Conservation (phyloP, 2,329 filamentous ascomycete species). For the Thielaviopsis musarum region DNA sequence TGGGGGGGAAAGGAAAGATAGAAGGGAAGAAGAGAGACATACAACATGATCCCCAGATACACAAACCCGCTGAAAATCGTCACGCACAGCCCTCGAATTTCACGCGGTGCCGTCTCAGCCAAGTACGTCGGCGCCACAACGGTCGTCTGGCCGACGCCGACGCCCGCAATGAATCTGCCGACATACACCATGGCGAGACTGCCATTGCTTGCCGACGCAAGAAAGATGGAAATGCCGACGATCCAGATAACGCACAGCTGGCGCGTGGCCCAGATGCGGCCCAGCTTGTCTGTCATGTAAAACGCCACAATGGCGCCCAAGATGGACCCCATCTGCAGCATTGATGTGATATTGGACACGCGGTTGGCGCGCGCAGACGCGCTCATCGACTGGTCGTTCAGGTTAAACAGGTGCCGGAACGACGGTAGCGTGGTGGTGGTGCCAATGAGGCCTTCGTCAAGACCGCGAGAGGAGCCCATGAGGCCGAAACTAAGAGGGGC, state of each 20-base stretch:
- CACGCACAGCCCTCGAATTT: constrained; percentile 56
- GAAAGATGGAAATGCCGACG: constrained; percentile 40
- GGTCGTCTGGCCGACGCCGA: constrained; percentile 49
- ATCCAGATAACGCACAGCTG: constrained; percentile 41
- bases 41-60: constrained; percentile 58
- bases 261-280: constrained; percentile 45
- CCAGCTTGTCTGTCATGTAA: constrained; percentile 40
- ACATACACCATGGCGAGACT: constrained; percentile 42
- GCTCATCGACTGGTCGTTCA: constrained; percentile 36
- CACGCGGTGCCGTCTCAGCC: constrained; percentile 52
- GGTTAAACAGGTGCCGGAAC: constrained; percentile 30
- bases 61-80: constrained; percentile 38
- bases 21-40: not conserved
- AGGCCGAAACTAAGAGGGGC: constrained; percentile 38
- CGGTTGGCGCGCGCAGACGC: constrained; percentile 43
- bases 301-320: constrained; percentile 50
- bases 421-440: constrained; percentile 28
- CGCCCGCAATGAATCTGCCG: constrained; percentile 47
- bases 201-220: constrained; percentile 33
- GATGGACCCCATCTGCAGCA: constrained; percentile 68
- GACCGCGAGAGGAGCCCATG: constrained; percentile 58
- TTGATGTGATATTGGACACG: constrained; percentile 60
- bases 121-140: constrained; percentile 57
- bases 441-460: constrained; percentile 67
- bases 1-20: not conserved